Conservation (phyloP, 116 monocot genomes). For the Dioscorea cayenensis region DNA sequence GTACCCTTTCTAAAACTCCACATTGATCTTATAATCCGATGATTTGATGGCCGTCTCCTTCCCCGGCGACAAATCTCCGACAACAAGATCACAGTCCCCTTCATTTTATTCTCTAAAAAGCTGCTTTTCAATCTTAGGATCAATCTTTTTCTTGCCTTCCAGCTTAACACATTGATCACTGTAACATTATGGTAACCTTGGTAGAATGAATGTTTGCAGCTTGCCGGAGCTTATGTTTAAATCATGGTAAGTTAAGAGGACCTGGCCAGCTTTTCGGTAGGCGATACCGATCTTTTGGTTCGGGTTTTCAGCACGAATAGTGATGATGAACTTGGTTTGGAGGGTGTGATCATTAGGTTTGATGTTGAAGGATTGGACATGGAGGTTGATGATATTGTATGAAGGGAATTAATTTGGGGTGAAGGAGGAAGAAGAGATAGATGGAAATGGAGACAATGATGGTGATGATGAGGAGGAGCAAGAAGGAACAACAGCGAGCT, state of each 20-base stretch:
- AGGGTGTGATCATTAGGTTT: constrained; percentile 31
- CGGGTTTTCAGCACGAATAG: constrained; percentile 56
- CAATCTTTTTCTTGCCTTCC: constrained; percentile 30
- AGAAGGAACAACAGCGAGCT: constrained; percentile 32
- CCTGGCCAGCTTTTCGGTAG: constrained; percentile 31
- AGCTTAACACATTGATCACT: constrained; percentile 21
- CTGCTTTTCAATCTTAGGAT: constrained; percentile 28
- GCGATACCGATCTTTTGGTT: constrained; percentile 49
- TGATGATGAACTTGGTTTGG: constrained; percentile 25
- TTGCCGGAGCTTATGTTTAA: constrained; percentile 38
- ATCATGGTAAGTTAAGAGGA: constrained; percentile 29
- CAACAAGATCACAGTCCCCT: constrained; percentile 40
- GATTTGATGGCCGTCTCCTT: constrained; percentile 58
- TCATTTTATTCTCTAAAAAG: constrained; percentile 22
- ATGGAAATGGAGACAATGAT: constrained; percentile 7
- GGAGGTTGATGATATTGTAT: constrained; percentile 38
- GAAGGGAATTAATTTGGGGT: constrained; percentile 48
- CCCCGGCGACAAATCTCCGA: constrained; percentile 41
- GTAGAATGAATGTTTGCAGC: constrained; percentile 57
- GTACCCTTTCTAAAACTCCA: constrained; percentile 21
- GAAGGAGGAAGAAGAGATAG: constrained; percentile 21
- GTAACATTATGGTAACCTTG: constrained; percentile 56
- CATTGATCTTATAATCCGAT: constrained; percentile 31
- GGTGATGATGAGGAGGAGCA: constrained; percentile 34
- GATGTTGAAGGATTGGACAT: constrained; percentile 33